Base-by-base conservation (phyloP, 331 rosid species). In the Acacia pycnantha region DNA sequence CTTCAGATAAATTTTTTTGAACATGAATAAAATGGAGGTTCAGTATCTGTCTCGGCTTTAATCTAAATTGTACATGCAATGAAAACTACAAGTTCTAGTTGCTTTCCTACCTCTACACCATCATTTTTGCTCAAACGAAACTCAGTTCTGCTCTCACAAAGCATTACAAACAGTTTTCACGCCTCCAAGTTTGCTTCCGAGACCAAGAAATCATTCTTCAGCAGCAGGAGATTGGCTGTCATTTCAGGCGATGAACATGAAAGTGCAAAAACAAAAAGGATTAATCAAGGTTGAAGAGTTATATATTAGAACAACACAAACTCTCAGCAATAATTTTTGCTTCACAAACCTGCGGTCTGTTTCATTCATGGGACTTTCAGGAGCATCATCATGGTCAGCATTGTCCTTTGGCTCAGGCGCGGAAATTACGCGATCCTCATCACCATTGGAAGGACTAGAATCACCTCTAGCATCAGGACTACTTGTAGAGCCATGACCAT, bases 341-440 rank as follows among this genome's bases (percentile, higher is more conserved):
- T 44, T 37, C 51, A 77, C 90, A 74, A 78, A 94, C 99, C 99
- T 96, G 89, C 21, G 88, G 22, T 90, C 89, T 83, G 97, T 86
- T 85, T 87, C 97, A 70, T 81, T 80, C 91, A 86, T 77, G 27
- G 99, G 98, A 85, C 98, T 96, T 69, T 91, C 97, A 43, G 94
- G 88, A 47, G 92, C 98, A 81, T 82, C 88, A 75, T 70, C 85
- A 73, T 22, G 31, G 7, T 83, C 85, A 81, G 92, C 86, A 58
- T 87, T 85, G 77, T 85, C 86, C 80, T 82, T 83, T 27, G 87
- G 86, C 78, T 87, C 90, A 33, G 85, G 90, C 78, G 54, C 19
- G 21, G 80, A 72, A 84, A 73, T 84, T 33, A 86, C 92, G 81
- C 89, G 90, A 22, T 85, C 85, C 51, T 68, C 89, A 44, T 84